These are phyloP conservation scores for Limnomonas spitsbergensis DNA, from an alignment of 139 green algal species.

Conservation along the genomic window DNA sequence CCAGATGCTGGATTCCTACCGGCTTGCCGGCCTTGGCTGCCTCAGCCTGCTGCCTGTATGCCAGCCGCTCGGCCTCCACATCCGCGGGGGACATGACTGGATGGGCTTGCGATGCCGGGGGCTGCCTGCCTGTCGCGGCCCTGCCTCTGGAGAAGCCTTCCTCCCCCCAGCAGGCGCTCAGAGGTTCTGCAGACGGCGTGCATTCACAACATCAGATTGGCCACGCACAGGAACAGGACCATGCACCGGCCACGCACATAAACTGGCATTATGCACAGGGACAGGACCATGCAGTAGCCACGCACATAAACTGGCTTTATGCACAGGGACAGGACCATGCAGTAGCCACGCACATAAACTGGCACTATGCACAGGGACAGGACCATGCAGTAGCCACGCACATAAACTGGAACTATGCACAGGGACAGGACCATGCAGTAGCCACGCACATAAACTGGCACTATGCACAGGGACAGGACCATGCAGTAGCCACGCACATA, in stretches of 20 bases:
- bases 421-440: background rate
- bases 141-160: background rate
- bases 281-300: background rate
- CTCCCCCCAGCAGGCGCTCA: background rate
- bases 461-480: background rate
- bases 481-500: background rate
- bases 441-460: background rate
- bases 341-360: background rate
- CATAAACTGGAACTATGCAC: background rate
- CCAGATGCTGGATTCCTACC: background rate
- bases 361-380: background rate
- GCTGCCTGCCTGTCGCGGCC: background rate
- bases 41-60: constrained; percentile 1
- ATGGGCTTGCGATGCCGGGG: background rate
- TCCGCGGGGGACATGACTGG: background rate
- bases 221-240: background rate
- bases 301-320: background rate
- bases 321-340: background rate
- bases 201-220: background rate
- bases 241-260: background rate
- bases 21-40: background rate
- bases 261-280: background rate
- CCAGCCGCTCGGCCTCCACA: constrained; percentile 1
- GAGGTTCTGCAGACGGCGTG: background rate
- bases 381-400: too few species aligned